Percentiles rank a stretch among this genome's conserved stretches.
Evolutionary conservation across 257 asterid genomes (phyloP).

Genomic region (Solanum sejunctum): DNA sequence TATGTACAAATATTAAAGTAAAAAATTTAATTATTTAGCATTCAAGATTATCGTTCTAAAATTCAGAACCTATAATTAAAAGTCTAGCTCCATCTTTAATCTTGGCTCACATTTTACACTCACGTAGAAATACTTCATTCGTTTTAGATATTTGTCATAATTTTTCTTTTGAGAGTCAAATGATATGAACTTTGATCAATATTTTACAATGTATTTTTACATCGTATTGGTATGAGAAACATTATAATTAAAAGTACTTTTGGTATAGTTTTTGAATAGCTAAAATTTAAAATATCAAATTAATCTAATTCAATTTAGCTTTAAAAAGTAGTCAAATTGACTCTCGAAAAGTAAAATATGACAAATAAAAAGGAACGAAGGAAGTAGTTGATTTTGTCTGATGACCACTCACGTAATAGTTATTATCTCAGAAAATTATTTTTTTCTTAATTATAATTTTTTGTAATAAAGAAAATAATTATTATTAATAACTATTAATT

Average conservation of each 20-base stretch:
- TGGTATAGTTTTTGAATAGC: too few relatives aligned
- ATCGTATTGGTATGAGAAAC: too few relatives aligned
- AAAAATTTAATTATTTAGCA: neutral
- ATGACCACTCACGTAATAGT: neutral
- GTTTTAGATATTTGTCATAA: too few relatives aligned
- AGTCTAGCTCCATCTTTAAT: neutral
- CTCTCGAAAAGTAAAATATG: too few relatives aligned
- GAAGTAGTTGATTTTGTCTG: neutral
- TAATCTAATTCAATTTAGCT: too few relatives aligned
- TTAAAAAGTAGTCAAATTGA: too few relatives aligned
- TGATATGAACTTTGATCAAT: too few relatives aligned
- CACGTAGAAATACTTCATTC: conserved; percentile 3
- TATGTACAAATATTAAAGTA: neutral
- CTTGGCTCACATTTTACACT: neutral
- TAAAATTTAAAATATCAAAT: too few relatives aligned
- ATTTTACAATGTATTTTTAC: too few relatives aligned
- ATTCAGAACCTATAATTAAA: neutral
- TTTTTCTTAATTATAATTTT: neutral
- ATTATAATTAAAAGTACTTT: too few relatives aligned
- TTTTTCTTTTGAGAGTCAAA: too few relatives aligned
- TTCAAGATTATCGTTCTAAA: neutral
- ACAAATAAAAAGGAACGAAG: too few relatives aligned
- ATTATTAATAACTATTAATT: neutral
- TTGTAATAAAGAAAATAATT: neutral
- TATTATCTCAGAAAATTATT: neutral